A percentile compares a stretch with the other conserved stretches of the same genome.
Conservation (phyloP, 306 rosid genomes). For the Dryas drummondii region DNA sequence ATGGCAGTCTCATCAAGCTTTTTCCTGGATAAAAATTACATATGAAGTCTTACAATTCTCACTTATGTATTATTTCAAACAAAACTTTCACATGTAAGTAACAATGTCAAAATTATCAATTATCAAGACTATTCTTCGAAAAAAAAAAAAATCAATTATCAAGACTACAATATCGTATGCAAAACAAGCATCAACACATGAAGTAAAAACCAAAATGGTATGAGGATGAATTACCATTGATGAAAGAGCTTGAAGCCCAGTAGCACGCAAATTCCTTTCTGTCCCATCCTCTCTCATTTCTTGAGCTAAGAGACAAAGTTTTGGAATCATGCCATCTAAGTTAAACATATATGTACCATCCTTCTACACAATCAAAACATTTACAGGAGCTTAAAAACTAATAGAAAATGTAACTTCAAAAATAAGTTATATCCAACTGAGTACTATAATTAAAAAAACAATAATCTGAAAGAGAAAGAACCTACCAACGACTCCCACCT, state of each 20-base stretch:
- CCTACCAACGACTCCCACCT: slow-evolving; percentile 50
- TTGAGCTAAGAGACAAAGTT: slow-evolving; percentile 61
- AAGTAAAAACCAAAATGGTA: slow-evolving; percentile 17
- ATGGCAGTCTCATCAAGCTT: no score
- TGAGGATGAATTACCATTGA: slow-evolving; percentile 47
- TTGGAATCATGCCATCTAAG: slow-evolving; percentile 55
- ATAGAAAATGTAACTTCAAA: slow-evolving; percentile 4
- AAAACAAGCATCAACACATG: slow-evolving; percentile 13
- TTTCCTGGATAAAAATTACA: no score
- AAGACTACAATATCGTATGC: neutral
- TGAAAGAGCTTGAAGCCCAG: slow-evolving; percentile 62
- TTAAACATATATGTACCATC: slow-evolving; percentile 80
- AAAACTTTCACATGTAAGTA: neutral
- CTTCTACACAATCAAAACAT: slow-evolving; percentile 42
- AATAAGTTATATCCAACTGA: neutral
- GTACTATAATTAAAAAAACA: neutral
- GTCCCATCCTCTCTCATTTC: slow-evolving; percentile 55
- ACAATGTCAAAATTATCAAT: neutral
- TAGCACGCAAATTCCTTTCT: slow-evolving; percentile 39
- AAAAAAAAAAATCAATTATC: neutral
- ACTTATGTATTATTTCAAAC: neutral
- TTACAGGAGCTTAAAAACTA: slow-evolving; percentile 7
- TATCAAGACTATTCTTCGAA: neutral
- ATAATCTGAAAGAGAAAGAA: slow-evolving; percentile 24
- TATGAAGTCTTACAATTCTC: neutral